These are phyloP conservation scores for Pachyrhizus erosus DNA, from an alignment of 306 rosid genomes.

Conservation along the genomic window DNA sequence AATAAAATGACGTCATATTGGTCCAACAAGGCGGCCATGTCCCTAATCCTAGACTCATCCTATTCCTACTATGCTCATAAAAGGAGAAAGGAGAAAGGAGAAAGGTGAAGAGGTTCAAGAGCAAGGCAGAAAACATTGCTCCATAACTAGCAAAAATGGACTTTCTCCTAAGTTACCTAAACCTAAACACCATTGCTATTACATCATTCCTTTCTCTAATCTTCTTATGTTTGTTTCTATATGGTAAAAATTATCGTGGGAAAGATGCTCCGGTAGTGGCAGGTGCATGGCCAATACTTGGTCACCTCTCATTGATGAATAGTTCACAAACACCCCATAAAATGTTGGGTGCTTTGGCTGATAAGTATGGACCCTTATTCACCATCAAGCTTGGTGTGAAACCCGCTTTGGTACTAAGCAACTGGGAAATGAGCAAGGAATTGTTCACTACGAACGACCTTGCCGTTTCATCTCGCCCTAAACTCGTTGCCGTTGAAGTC, in stretches of 20 bases:
- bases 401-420: slow-evolving; percentile 37
- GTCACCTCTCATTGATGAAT: slow-evolving; percentile 37
- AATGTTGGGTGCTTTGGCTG: slow-evolving; percentile 38
- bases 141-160: slow-evolving; percentile 16
- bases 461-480: slow-evolving; percentile 19
- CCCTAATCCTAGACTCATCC: background rate
- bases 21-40: background rate
- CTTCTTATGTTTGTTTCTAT: background rate
- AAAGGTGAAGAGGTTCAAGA: too few relatives aligned
- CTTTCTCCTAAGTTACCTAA: background rate
- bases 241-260: background rate
- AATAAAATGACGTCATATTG: background rate
- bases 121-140: background rate
- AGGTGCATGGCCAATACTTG: slow-evolving; percentile 53
- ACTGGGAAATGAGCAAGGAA: slow-evolving; percentile 47
- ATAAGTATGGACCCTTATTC: slow-evolving; percentile 49
- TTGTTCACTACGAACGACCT: slow-evolving; percentile 46
- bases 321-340: slow-evolving; percentile 19
- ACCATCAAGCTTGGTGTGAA: slow-evolving; percentile 35
- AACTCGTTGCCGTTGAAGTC: background rate
- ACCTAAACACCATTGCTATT: background rate
- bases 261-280: slow-evolving; percentile 25
- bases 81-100: background rate
- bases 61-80: background rate
- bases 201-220: slow-evolving; percentile 20